phyloP scores from a whole-genome alignment of 495 filamentous ascomycete genomes.

The Parmelia sp. region DNA sequence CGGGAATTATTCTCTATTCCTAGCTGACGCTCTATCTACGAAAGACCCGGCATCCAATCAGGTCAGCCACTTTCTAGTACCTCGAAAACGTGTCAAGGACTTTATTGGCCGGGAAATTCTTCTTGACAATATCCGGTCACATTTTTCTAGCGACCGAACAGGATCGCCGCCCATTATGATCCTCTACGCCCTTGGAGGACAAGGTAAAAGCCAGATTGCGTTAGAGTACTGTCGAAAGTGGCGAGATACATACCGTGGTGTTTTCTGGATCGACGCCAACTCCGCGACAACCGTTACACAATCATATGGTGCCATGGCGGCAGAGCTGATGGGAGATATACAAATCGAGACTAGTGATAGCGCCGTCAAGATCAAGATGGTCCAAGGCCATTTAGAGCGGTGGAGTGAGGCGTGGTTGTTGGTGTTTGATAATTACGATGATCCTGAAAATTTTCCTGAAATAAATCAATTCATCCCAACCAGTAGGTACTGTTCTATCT shows the following conservation, averaged over 20 bases:
- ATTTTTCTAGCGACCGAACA: not conserved
- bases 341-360: not conserved
- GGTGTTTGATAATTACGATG: constrained; percentile 2
- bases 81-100: constrained; percentile 1
- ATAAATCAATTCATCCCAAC: not conserved
- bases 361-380: not conserved
- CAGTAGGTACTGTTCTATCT: not conserved
- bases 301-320: not conserved
- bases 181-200: not conserved
- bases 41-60: not conserved
- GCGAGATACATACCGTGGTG: not conserved
- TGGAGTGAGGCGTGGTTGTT: not conserved
- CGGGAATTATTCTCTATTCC: not conserved
- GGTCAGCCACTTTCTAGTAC: not conserved
- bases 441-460: not conserved
- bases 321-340: not conserved
- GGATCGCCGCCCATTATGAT: not conserved
- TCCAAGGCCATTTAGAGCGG: not conserved
- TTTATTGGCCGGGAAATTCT: not conserved
- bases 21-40: not conserved
- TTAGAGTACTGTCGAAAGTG: not conserved
- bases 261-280: not conserved
- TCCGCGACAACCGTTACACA: not conserved
- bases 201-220: constrained; percentile 1
- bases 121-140: not conserved